These are phyloP conservation scores for Penicillium paneum DNA, from an alignment of 2,329 filamentous ascomycete species.

Conservation along the genomic window DNA sequence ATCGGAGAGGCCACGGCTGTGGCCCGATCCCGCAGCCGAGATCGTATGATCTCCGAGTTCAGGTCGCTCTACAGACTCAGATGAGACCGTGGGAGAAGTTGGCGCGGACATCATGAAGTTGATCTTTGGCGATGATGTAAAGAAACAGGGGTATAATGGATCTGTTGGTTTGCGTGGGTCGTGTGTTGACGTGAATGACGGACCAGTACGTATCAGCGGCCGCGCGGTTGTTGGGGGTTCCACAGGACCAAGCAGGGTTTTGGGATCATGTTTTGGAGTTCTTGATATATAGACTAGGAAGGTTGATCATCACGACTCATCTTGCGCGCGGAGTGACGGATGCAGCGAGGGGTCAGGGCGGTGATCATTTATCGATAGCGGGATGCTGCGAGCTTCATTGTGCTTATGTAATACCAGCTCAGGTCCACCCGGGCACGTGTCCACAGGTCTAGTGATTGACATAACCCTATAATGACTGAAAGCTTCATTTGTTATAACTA, in stretches of 20 bases:
- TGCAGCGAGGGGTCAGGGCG: slow-evolving; percentile 23
- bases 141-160: slow-evolving; percentile 15
- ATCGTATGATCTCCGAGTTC: slow-evolving; percentile 11
- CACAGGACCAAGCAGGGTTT: slow-evolving; percentile 6
- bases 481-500: background rate
- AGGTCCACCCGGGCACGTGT: background rate
- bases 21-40: slow-evolving; percentile 12
- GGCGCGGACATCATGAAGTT: slow-evolving; percentile 18
- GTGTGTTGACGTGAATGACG: background rate
- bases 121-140: background rate
- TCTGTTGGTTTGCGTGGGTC: background rate
- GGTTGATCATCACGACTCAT: slow-evolving; percentile 4
- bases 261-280: slow-evolving; percentile 5
- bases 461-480: background rate
- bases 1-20: slow-evolving; percentile 23
- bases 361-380: slow-evolving; percentile 22
- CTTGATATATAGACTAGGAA: slow-evolving; percentile 4
- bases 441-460: background rate
- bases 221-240: slow-evolving; percentile 6
- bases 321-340: slow-evolving; percentile 14
- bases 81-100: slow-evolving; percentile 18
- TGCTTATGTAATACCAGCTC: background rate
- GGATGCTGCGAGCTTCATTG: background rate
- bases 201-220: background rate
- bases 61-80: slow-evolving; percentile 19